phyloP scores from a whole-genome alignment of 148 eudicot species.

The Amaranthus cruentus region DNA sequence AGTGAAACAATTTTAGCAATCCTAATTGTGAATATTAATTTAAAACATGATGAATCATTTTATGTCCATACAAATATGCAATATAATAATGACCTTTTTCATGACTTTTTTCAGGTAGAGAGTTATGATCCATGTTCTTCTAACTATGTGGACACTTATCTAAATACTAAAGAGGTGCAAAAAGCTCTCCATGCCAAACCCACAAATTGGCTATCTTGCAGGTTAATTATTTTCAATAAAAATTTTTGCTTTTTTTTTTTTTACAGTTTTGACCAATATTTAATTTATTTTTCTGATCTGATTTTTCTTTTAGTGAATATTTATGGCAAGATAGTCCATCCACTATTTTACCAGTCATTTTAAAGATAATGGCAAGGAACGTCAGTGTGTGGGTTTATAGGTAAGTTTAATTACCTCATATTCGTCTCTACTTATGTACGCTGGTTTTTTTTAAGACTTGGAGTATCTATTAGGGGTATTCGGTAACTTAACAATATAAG shows the following conservation, averaged over 20 bases:
- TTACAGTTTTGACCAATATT: background rate
- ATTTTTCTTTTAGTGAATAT: slow-evolving; percentile 18
- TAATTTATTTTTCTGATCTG: background rate
- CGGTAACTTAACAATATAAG: too few species aligned
- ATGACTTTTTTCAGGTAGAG: slow-evolving; percentile 22
- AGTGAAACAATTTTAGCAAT: too few species aligned
- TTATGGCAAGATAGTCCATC: slow-evolving; percentile 40
- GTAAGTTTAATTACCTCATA: slow-evolving; percentile 9
- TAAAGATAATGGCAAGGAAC: slow-evolving; percentile 37
- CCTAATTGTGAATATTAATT: too few species aligned
- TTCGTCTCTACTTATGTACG: too few species aligned
- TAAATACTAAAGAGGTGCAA: slow-evolving; percentile 40
- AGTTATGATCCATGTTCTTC: slow-evolving; percentile 42
- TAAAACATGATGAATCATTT: too few species aligned
- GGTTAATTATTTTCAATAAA: slow-evolving; percentile 19
- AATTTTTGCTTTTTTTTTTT: background rate
- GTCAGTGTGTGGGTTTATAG: slow-evolving; percentile 47
- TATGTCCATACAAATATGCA: too few species aligned
- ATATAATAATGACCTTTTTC: too few species aligned
- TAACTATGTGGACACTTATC: slow-evolving; percentile 28
- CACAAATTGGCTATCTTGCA: slow-evolving; percentile 36
- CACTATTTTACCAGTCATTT: slow-evolving; percentile 38
- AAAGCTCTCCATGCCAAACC: slow-evolving; percentile 42
- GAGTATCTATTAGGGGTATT: too few species aligned
- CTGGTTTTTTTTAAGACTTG: too few species aligned